These are phyloP conservation scores for Mycena rosella DNA, from an alignment of 768 basidiomycete species.

Conservation along the genomic window DNA sequence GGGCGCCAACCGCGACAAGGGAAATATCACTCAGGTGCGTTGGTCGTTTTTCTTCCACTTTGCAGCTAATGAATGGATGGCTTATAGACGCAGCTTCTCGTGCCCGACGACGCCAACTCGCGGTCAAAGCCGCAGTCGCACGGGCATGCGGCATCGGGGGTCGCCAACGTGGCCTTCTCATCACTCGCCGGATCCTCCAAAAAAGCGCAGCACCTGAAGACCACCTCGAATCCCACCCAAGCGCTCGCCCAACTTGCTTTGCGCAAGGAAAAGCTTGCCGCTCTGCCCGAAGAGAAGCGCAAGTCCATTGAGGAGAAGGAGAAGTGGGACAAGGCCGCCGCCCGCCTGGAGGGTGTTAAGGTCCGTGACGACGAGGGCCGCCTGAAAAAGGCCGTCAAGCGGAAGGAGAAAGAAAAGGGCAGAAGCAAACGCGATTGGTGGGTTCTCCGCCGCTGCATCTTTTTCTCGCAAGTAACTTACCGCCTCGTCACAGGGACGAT, in stretches of 20 bases:
- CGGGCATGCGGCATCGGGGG: conserved; percentile 51
- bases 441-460: conserved; percentile 43
- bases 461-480: conserved; percentile 18
- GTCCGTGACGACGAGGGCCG: conserved; percentile 87
- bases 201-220: conserved; percentile 69
- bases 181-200: conserved; percentile 68
- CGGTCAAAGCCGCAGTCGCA: conserved; percentile 45
- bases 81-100: conserved; percentile 76
- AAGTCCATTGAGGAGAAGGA: conserved; percentile 85
- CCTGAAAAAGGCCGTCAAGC: conserved; percentile 93
- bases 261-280: conserved; percentile 81
- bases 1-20: conserved; percentile 54
- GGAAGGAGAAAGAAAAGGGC: conserved; percentile 89
- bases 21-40: conserved; percentile 68
- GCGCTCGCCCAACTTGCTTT: conserved; percentile 86
- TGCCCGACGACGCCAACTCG: conserved; percentile 62
- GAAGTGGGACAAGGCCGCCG: conserved; percentile 91
- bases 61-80: conserved; percentile 11
- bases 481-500: conserved; percentile 72
- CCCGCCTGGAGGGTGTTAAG: conserved; percentile 91
- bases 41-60: not conserved
- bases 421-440: conserved; percentile 92
- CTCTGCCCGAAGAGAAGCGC: conserved; percentile 86
- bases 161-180: conserved; percentile 80
- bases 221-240: conserved; percentile 84